A percentile compares a stretch with the other conserved stretches of the same genome.
These are phyloP conservation scores for Salix koriyanagi DNA, from an alignment of 345 rosid species.

Conservation along the genomic window DNA sequence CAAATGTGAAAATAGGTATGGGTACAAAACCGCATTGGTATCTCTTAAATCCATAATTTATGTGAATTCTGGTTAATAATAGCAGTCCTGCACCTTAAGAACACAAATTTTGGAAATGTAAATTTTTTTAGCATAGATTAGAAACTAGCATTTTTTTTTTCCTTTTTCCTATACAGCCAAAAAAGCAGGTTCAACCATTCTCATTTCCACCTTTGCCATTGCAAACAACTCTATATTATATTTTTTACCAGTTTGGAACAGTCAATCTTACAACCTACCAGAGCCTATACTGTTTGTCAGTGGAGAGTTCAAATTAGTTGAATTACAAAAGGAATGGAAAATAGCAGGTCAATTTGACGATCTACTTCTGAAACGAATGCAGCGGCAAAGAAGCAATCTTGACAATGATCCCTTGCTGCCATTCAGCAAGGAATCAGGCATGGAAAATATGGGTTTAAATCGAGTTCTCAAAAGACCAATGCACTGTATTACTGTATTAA, in stretches of 20 bases:
- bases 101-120: neutral
- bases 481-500: neutral
- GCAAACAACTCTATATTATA: neutral
- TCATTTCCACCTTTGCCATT: neutral
- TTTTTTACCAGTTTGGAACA: neutral
- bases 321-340: neutral
- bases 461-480: neutral
- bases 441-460: neutral
- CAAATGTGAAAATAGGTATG: neutral
- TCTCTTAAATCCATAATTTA: neutral
- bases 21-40: neutral
- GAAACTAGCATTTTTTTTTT: neutral
- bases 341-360: neutral
- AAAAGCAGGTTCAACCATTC: neutral
- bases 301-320: neutral
- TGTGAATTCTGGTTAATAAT: neutral
- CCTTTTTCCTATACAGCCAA: neutral
- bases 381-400: neutral
- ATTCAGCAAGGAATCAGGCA: neutral
- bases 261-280: neutral
- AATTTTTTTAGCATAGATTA: neutral
- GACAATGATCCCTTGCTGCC: neutral
- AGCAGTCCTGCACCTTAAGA: neutral
- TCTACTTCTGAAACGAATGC: neutral
- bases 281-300: neutral